Evolutionary conservation across 163 green algal species (phyloP).

Genomic region (Scenedesmus sp.): DNA sequence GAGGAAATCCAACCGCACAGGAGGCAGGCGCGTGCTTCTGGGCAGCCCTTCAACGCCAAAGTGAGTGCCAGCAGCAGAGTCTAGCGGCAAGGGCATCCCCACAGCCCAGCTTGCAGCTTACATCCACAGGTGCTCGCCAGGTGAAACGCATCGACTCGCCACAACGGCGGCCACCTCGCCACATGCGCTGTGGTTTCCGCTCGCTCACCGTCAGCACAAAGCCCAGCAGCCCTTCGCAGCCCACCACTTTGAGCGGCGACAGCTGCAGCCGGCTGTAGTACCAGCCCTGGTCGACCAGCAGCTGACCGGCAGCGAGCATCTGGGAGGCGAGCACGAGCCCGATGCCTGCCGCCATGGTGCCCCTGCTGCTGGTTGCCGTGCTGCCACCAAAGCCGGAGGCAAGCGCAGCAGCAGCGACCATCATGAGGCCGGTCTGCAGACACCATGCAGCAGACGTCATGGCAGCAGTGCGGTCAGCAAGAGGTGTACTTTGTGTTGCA

Average conservation of each 20-base stretch:
- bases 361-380: conserved; percentile 1
- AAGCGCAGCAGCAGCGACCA: conserved; percentile 33
- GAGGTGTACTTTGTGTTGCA: too few species aligned
- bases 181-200: too few species aligned
- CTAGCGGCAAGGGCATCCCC: too few species aligned
- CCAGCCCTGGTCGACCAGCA: conserved; percentile 37
- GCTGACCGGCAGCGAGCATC: conserved; percentile 34
- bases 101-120: too few species aligned
- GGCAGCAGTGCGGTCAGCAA: neutral
- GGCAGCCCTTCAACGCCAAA: too few species aligned
- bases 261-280: neutral
- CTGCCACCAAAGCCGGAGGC: conserved; percentile 46
- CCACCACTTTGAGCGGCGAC: conserved; percentile 51
- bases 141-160: too few species aligned
- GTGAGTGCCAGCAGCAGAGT: too few species aligned
- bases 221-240: conserved; percentile 40
- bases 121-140: too few species aligned
- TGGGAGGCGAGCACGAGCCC: conserved; percentile 27
- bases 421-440: conserved; percentile 34
- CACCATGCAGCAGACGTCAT: neutral
- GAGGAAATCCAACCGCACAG: too few species aligned
- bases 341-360: conserved; percentile 41
- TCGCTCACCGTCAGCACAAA: conserved; percentile 27
- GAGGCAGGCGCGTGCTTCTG: neutral
- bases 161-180: too few species aligned